These are phyloP conservation scores for Allomyces arbusculus DNA, from an alignment of 192 early-diverging fungal species.

Conservation along the genomic window DNA sequence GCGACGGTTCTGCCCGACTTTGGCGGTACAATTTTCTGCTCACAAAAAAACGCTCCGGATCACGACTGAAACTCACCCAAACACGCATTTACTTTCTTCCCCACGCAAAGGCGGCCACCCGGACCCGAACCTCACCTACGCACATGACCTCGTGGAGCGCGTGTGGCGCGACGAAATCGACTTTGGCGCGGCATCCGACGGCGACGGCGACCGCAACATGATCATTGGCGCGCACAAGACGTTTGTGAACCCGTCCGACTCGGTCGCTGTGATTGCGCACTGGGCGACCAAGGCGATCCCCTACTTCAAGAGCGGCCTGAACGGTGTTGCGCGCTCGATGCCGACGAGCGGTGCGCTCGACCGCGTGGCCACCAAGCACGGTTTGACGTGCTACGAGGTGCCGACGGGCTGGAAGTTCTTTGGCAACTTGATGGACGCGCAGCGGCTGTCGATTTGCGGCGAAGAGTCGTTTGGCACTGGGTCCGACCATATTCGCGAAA, in stretches of 20 bases:
- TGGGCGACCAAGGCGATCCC: constrained; percentile 70
- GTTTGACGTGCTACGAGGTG: constrained; percentile 60
- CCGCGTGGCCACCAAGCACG: constrained; percentile 63
- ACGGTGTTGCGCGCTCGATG: constrained; percentile 69
- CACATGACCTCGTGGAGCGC: constrained; percentile 74
- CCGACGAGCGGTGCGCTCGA: constrained; percentile 87
- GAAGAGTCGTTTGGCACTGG: constrained; percentile 98
- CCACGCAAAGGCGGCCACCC: constrained; percentile 47
- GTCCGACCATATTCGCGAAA: constrained; percentile 95
- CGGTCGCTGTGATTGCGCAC: constrained; percentile 88
- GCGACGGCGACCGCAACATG: constrained; percentile 98
- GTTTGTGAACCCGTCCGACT: constrained; percentile 93
- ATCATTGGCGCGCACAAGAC: constrained; percentile 72
- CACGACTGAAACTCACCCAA: not conserved
- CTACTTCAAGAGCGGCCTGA: constrained; percentile 70
- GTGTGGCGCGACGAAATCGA: constrained; percentile 56
- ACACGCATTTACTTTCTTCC: not conserved
- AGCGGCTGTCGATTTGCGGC: constrained; percentile 80
- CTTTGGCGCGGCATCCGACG: constrained; percentile 92
- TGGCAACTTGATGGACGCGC: constrained; percentile 96
- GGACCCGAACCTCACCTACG: constrained; percentile 95
- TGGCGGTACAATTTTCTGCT: constrained; percentile 26
- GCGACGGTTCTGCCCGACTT: constrained; percentile 66
- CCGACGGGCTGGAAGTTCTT: constrained; percentile 95
- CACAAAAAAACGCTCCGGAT: too few species aligned